phyloP scores from a whole-genome alignment of 441 rosid species.

The Breynia disticha region DNA sequence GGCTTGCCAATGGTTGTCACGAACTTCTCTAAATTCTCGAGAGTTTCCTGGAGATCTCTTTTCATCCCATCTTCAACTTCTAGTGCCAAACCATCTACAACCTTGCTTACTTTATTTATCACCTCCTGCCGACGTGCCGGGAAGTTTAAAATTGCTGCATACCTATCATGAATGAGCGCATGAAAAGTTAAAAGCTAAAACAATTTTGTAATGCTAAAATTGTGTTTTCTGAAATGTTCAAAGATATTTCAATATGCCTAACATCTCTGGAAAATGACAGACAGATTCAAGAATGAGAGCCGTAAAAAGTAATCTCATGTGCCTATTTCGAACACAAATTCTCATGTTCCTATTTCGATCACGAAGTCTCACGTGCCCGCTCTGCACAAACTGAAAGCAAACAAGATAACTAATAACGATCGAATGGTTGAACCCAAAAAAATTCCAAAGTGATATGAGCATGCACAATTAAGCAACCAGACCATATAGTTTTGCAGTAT shows the following conservation, averaged over 20 bases:
- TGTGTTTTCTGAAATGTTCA: too few relatives aligned
- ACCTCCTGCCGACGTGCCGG: slow-evolving; percentile 58
- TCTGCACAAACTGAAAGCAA: too few relatives aligned
- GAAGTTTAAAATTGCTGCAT: slow-evolving; percentile 63
- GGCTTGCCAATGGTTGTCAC: slow-evolving; percentile 57
- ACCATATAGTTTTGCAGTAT: slow-evolving; percentile 1
- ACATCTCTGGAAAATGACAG: not conserved
- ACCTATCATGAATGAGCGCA: slow-evolving; percentile 35
- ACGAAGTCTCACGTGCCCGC: too few relatives aligned
- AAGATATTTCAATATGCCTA: not conserved
- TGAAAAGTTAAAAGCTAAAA: slow-evolving; percentile 8
- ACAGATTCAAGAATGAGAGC: too few relatives aligned
- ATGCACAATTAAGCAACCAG: too few relatives aligned
- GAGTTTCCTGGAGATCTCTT: slow-evolving; percentile 56
- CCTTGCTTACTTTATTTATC: slow-evolving; percentile 51
- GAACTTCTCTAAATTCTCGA: slow-evolving; percentile 39
- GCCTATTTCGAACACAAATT: too few relatives aligned
- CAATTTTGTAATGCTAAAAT: not conserved
- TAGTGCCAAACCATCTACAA: slow-evolving; percentile 54
- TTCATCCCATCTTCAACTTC: slow-evolving; percentile 87
- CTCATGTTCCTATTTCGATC: too few relatives aligned
- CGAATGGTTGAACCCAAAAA: too few relatives aligned
- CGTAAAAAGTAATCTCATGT: too few relatives aligned
- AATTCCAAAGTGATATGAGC: too few relatives aligned
- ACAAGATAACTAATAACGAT: too few relatives aligned